These are phyloP conservation scores for Verticillium tricorpus DNA, from an alignment of 2,329 filamentous ascomycete genomes.

Conservation along the genomic window DNA sequence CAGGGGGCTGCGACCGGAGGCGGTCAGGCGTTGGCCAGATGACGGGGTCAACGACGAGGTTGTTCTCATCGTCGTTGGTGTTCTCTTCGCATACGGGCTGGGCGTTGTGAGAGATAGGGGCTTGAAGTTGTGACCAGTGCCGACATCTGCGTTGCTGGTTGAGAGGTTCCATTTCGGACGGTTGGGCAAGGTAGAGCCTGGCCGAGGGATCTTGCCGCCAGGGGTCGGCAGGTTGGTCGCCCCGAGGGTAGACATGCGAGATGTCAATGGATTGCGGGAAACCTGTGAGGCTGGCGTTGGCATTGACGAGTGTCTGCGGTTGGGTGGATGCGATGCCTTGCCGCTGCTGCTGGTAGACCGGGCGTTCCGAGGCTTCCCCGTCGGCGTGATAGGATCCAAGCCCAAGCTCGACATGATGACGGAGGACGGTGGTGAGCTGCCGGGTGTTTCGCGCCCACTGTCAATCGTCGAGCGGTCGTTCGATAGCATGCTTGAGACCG, in stretches of 20 bases:
- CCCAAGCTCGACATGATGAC: conserved; percentile 56
- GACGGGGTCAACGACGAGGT: conserved; percentile 36
- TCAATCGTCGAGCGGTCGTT: conserved; percentile 69
- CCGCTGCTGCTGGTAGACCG: conserved; percentile 45
- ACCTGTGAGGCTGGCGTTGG: conserved; percentile 36
- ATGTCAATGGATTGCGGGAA: conserved; percentile 35
- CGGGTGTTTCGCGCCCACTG: conserved; percentile 67
- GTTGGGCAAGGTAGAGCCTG: conserved; percentile 41
- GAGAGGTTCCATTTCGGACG: conserved; percentile 72
- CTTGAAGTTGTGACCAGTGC: conserved; percentile 65
- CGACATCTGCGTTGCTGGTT: conserved; percentile 58
- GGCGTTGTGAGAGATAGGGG: conserved; percentile 57
- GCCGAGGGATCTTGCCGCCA: conserved; percentile 33
- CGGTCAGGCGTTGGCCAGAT: conserved; percentile 37
- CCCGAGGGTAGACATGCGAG: conserved; percentile 41
- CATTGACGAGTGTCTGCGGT: conserved; percentile 43
- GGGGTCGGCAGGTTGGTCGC: conserved; percentile 43
- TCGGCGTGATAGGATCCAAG: conserved; percentile 41
- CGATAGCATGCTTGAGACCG: conserved; percentile 86
- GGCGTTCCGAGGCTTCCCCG: conserved; percentile 33
- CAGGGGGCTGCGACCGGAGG: conserved; percentile 43
- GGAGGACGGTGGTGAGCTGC: conserved; percentile 60
- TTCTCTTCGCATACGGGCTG: conserved; percentile 48
- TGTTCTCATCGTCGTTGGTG: conserved; percentile 35
- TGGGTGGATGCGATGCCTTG: conserved; percentile 38